These are phyloP conservation scores for Backusella mclennaniae DNA, from an alignment of 192 early-diverging fungal species.

Conservation along the genomic window DNA sequence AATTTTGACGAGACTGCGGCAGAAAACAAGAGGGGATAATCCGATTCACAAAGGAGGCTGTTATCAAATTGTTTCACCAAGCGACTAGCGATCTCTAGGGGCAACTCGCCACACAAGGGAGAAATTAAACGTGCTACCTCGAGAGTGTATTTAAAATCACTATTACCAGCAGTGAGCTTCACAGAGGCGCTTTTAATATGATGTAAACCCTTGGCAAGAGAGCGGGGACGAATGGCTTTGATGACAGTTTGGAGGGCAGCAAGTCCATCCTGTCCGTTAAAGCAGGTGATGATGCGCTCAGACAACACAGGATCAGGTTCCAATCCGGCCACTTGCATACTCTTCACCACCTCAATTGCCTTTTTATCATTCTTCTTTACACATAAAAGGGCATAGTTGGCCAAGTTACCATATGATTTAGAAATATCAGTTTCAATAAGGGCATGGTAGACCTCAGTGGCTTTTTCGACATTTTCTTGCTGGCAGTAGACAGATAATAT, in stretches of 20 bases:
- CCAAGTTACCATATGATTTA: conserved; percentile 35
- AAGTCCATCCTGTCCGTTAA: conserved; percentile 11
- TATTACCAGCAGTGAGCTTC: not conserved
- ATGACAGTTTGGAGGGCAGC: conserved; percentile 13
- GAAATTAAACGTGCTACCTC: not conserved
- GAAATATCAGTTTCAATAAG: conserved; percentile 30
- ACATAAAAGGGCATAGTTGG: conserved; percentile 33
- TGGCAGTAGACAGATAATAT: conserved; percentile 27
- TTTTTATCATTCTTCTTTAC: conserved; percentile 9
- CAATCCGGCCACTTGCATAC: conserved; percentile 25
- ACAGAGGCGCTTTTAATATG: conserved; percentile 14
- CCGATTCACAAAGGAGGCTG: not conserved
- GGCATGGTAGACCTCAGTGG: conserved; percentile 23
- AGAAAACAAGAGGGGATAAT: conserved; percentile 12
- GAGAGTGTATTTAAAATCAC: not conserved
- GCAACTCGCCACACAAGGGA: conserved; percentile 3
- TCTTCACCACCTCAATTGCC: conserved; percentile 17
- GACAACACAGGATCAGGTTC: conserved; percentile 30
- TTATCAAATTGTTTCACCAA: conserved; percentile 3
- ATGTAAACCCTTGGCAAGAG: conserved; percentile 17
- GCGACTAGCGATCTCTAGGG: not conserved
- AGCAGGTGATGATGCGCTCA: conserved; percentile 16
- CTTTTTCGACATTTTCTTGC: conserved; percentile 1
- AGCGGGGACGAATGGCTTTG: conserved; percentile 6
- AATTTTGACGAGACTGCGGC: conserved; percentile 5